Evolutionary conservation across 2,329 filamentous ascomycete species (phyloP).

Genomic region (Ambrosiella beaveri): DNA sequence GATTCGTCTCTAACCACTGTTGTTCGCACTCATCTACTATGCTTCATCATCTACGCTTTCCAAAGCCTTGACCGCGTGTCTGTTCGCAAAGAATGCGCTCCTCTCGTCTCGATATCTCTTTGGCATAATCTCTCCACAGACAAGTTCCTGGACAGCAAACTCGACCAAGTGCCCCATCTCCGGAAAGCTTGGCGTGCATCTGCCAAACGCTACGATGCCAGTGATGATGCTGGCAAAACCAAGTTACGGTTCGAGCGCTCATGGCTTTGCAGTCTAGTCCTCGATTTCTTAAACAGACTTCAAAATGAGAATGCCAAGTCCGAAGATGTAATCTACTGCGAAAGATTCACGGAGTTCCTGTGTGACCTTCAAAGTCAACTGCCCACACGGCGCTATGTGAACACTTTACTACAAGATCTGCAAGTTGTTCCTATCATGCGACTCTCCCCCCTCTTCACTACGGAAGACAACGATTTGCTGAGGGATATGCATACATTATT

Average conservation of each 20-base stretch:
- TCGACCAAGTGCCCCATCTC: constrained; percentile 57
- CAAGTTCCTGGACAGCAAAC: constrained; percentile 49
- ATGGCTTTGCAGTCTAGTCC: constrained; percentile 74
- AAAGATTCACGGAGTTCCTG: constrained; percentile 82
- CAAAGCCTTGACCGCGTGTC: constrained; percentile 80
- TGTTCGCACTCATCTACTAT: constrained; percentile 67
- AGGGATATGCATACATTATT: constrained; percentile 69
- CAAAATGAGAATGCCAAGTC: constrained; percentile 37
- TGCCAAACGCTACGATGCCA: constrained; percentile 69
- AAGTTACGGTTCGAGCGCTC: constrained; percentile 77
- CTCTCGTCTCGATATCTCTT: constrained; percentile 81
- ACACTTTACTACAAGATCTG: constrained; percentile 69
- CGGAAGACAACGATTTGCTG: constrained; percentile 57
- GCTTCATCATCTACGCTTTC: constrained; percentile 80
- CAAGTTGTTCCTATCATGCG: constrained; percentile 64
- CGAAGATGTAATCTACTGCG: constrained; percentile 66
- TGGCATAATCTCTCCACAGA: constrained; percentile 88
- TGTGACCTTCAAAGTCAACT: constrained; percentile 84
- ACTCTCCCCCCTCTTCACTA: constrained; percentile 61
- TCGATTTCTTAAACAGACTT: constrained; percentile 65
- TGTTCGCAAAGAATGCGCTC: constrained; percentile 89
- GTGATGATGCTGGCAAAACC: constrained; percentile 62
- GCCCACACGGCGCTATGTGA: constrained; percentile 85
- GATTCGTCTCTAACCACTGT: constrained; percentile 47
- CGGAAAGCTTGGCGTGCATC: constrained; percentile 84